These are phyloP conservation scores for Marchantia polymorpha DNA, from an alignment of 225 moss, liverwort and hornwort species.

Conservation along the genomic window DNA sequence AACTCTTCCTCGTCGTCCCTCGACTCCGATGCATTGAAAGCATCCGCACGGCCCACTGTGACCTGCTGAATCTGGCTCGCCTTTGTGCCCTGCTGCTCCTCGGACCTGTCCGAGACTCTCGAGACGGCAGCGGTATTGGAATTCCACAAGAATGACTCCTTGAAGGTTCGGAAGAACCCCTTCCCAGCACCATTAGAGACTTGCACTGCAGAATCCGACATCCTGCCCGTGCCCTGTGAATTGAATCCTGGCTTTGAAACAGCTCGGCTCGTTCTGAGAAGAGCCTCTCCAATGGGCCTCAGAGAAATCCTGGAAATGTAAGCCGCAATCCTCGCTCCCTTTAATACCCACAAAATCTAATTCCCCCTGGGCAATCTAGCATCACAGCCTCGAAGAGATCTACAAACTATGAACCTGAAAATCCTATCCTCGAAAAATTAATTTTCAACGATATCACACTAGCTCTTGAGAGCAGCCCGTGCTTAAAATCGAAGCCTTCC, in stretches of 20 bases:
- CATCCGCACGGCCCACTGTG: neutral
- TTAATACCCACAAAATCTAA: no score
- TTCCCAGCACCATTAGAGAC: neutral
- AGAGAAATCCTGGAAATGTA: neutral
- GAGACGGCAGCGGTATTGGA: neutral
- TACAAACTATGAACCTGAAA: no score
- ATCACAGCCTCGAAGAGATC: no score
- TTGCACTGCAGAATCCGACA: constrained; percentile 7
- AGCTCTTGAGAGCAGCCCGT: no score
- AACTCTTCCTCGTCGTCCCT: neutral
- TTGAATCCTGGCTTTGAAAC: neutral
- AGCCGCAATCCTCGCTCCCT: neutral
- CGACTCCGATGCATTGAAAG: neutral
- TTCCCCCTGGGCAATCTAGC: no score
- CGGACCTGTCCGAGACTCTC: neutral
- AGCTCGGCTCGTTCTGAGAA: no score
- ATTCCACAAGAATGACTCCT: constrained; percentile 10
- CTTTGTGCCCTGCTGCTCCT: neutral
- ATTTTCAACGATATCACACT: no score
- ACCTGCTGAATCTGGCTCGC: no score
- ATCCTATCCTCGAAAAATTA: no score
- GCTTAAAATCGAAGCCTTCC: no score
- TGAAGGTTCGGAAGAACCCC: constrained; percentile 9
- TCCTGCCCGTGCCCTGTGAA: neutral
- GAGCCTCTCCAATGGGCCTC: neutral